Evolutionary conservation across 768 basidiomycete species (phyloP).

Genomic region (Auriscalpium microsporum): DNA sequence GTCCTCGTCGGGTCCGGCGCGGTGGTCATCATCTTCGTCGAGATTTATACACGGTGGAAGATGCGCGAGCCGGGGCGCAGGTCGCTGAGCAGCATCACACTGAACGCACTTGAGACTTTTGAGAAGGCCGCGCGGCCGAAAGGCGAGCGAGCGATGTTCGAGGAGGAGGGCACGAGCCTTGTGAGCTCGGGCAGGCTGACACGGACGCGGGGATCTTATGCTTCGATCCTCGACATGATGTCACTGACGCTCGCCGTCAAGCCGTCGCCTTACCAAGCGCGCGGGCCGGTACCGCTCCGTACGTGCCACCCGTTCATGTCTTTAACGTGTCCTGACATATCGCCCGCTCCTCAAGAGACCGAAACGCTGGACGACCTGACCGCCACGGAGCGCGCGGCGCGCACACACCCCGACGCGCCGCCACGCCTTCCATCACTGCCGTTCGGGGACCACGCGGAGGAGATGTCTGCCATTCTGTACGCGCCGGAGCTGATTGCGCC

Average conservation of each 20-base stretch:
- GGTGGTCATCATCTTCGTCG: conserved; percentile 49
- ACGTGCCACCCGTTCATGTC: conserved; percentile 22
- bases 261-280: conserved; percentile 46
- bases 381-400: conserved; percentile 69
- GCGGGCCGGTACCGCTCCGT: conserved; percentile 63
- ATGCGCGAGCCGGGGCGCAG: conserved; percentile 38
- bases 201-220: conserved; percentile 63
- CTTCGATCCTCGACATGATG: conserved; percentile 82
- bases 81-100: conserved; percentile 47
- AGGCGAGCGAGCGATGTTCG: conserved; percentile 25
- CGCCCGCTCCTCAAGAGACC: conserved; percentile 39
- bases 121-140: conserved; percentile 33
- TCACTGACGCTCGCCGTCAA: conserved; percentile 66
- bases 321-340: neutral
- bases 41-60: conserved; percentile 45
- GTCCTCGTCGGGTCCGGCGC: conserved; percentile 50
- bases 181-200: conserved; percentile 28
- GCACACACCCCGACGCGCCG: conserved; percentile 71
- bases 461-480: conserved; percentile 71
- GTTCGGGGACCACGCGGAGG: conserved; percentile 69
- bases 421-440: conserved; percentile 61
- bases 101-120: conserved; percentile 51
- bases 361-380: conserved; percentile 76
- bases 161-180: conserved; percentile 45
- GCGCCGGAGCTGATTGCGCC: conserved; percentile 77